Base-by-base conservation (phyloP, 345 rosid genomes). In the Luvunga scandens region DNA sequence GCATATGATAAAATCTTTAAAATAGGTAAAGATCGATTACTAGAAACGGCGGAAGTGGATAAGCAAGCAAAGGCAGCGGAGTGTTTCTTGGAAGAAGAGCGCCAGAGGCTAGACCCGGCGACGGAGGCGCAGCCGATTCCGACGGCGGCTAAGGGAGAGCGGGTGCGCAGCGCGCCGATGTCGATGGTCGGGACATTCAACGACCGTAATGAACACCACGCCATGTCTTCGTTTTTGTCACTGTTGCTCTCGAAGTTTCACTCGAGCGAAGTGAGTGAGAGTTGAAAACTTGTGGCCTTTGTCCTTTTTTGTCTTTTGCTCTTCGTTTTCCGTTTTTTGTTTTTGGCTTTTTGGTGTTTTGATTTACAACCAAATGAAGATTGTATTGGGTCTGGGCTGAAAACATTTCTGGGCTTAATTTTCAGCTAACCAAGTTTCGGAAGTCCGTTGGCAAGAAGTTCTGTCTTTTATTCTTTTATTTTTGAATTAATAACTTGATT, bases 41-140 rank as follows among this genome's bases (percentile, higher is more conserved):
- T 75, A 64, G 90, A 66, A 30, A 78, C 66, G 18, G 87, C 63
- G 38, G 83, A 81, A 22, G 83, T 68, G 80, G 82, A 78, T 60
- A 87, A 57, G 81, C 89, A 86, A 78, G 93, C 91, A 66, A 87
- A 88, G 21, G 87, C 84, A 38, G 77, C 8, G 73, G 65, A 14
- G 77, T 75, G 86, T 65, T 39, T 78, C 27, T 72, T 65, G 66
- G 86, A 55, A 50, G 84, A 71, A 45, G 82, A 80, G 31, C 87
- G 81, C 83, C 81, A 85, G 63, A 83, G 27, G 67, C 62, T 62
- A 45, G 82, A 72, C 71, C 83, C 83, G n/a, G 75, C 81, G 13
- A 73, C 4, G 59, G 90, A 83, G 81, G 83, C 86, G 79, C 80
- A 82, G 42, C 89, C 85, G 39, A 86, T 28, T 34, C 87, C 85